A percentile compares a stretch with the other conserved stretches of the same genome.
phyloP scores from a whole-genome alignment of 2,329 filamentous ascomycete species.

The Paecilomyces variotii region DNA sequence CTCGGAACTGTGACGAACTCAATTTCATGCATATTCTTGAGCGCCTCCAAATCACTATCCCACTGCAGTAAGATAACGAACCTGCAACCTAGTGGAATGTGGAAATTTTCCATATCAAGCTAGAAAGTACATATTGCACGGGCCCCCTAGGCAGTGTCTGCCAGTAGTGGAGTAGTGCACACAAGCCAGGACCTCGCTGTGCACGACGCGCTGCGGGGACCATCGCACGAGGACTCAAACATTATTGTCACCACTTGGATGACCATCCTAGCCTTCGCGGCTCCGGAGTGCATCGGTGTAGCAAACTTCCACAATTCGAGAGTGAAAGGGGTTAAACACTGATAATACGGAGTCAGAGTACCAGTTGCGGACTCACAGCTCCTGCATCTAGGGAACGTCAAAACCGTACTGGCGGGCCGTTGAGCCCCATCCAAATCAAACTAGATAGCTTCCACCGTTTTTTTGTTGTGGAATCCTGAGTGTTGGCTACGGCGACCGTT shows the following conservation, averaged over 20 bases:
- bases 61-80: not conserved
- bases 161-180: not conserved
- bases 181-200: not conserved
- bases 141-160: not conserved
- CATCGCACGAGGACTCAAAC: not conserved
- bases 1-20: not conserved
- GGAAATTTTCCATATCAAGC: not conserved
- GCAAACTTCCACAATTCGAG: not conserved
- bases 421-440: not conserved
- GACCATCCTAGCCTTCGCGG: not conserved
- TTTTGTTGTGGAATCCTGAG: not conserved
- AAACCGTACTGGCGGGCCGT: too few relatives aligned
- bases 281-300: not conserved
- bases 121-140: not conserved
- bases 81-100: not conserved
- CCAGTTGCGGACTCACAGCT: not conserved
- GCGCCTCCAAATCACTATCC: not conserved
- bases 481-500: not conserved
- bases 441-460: not conserved
- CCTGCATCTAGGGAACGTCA: not conserved
- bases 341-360: not conserved
- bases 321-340: not conserved
- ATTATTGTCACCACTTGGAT: not conserved
- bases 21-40: not conserved
- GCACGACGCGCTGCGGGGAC: not conserved